Conservation (phyloP, 2,329 filamentous ascomycete genomes). For the Albifimbria verrucaria region DNA sequence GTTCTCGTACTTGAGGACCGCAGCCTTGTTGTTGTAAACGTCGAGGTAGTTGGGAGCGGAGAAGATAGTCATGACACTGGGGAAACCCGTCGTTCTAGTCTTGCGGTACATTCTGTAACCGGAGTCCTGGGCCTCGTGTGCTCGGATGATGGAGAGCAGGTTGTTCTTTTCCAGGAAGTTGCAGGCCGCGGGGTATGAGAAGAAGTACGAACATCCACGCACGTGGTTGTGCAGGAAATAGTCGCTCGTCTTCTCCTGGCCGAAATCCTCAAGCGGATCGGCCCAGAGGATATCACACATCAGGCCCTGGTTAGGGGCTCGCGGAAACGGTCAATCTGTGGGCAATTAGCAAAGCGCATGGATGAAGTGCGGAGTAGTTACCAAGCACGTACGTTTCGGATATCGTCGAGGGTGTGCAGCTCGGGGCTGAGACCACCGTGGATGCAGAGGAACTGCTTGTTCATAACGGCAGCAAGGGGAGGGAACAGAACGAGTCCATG, state of each 20-base stretch:
- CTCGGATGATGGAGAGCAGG: slow-evolving; percentile 91
- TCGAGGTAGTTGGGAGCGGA: slow-evolving; percentile 98
- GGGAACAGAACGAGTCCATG: slow-evolving; percentile 94
- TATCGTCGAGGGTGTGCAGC: slow-evolving; percentile 89
- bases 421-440: slow-evolving; percentile 96
- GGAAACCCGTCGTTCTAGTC: slow-evolving; percentile 95
- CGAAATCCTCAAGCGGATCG: slow-evolving; percentile 96
- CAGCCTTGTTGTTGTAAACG: slow-evolving; percentile 99
- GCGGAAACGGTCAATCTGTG: slow-evolving; percentile 90
- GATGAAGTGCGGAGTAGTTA: background rate
- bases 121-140: slow-evolving; percentile 97
- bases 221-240: slow-evolving; percentile 99
- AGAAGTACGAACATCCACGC: slow-evolving; percentile 98
- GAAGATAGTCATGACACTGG: slow-evolving; percentile 99
- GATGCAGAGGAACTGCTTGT: slow-evolving; percentile 99
- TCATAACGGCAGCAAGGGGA: slow-evolving; percentile 98
- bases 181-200: slow-evolving; percentile 95
- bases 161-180: slow-evolving; percentile 99
- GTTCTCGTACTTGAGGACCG: slow-evolving; percentile 98
- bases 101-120: slow-evolving; percentile 99
- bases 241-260: slow-evolving; percentile 96
- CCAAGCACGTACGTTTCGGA: slow-evolving; percentile 69
- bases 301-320: slow-evolving; percentile 96
- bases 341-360: background rate
- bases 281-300: slow-evolving; percentile 99